A percentile compares a stretch with the other conserved stretches of the same genome.
Evolutionary conservation across 1,284 basidiomycete genomes (phyloP).

Genomic region (Prillingera fragicola): DNA sequence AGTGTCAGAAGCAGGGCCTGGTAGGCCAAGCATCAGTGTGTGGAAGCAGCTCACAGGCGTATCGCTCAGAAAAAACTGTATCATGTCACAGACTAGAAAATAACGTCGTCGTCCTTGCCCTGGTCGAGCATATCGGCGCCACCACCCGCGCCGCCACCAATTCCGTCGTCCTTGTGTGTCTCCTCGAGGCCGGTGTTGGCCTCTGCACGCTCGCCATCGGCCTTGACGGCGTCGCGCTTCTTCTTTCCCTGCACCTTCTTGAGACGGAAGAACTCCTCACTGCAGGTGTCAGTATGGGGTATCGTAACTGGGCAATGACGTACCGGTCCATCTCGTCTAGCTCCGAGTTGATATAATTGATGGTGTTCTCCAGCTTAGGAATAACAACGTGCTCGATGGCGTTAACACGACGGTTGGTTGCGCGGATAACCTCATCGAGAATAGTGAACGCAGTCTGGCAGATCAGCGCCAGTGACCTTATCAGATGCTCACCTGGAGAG

Average conservation of each 20-base stretch:
- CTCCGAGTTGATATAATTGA: conserved; percentile 95
- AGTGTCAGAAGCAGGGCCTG: no score
- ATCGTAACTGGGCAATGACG: conserved; percentile 6
- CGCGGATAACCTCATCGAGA: conserved; percentile 96
- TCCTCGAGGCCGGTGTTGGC: conserved; percentile 32
- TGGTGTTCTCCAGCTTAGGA: conserved; percentile 91
- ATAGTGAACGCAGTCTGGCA: conserved; percentile 97
- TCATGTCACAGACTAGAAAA: conserved; percentile 57
- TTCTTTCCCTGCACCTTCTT: conserved; percentile 98
- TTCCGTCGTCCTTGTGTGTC: conserved; percentile 45
- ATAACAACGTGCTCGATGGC: conserved; percentile 98
- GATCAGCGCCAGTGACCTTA: conserved; percentile 3
- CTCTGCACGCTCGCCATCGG: conserved; percentile 24
- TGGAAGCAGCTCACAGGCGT: no score
- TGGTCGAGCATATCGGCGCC: conserved; percentile 64
- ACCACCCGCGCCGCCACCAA: conserved; percentile 40
- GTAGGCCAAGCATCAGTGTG: no score
- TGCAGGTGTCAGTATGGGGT: conserved; percentile 7
- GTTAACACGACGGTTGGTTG: conserved; percentile 96
- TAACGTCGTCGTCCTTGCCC: conserved; percentile 79
- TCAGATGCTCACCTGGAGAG: conserved; percentile 54
- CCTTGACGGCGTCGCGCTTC: conserved; percentile 62
- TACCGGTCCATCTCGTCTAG: conserved; percentile 90
- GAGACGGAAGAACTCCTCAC: conserved; percentile 89
- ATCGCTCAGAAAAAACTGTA: neutral